Percentiles rank a stretch among this genome's conserved stretches.
Evolutionary conservation across 2,329 filamentous ascomycete genomes (phyloP).

Genomic region (Aspergillus sp.): DNA sequence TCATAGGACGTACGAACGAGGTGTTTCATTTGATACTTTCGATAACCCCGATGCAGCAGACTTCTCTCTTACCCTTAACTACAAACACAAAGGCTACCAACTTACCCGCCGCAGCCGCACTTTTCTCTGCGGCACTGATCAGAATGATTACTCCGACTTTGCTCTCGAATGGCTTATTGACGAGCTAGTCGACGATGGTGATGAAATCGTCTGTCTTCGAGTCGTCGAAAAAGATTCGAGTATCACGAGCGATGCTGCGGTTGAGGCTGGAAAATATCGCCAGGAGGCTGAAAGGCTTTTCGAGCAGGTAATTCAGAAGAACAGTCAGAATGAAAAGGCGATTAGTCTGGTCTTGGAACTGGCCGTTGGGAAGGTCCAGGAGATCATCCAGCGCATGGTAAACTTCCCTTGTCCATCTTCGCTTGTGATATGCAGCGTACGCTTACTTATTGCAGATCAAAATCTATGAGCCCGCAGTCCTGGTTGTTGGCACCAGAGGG

Average conservation of each 20-base stretch:
- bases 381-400: constrained; percentile 88
- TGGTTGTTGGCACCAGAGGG: constrained; percentile 86
- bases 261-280: constrained; percentile 70
- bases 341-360: constrained; percentile 86
- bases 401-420: constrained; percentile 25
- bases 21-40: constrained; percentile 75
- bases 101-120: constrained; percentile 78
- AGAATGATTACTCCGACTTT: constrained; percentile 88
- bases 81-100: constrained; percentile 83
- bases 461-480: constrained; percentile 85
- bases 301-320: constrained; percentile 74
- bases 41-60: constrained; percentile 65
- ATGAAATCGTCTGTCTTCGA: constrained; percentile 86
- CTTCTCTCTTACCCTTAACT: constrained; percentile 78
- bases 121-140: constrained; percentile 87
- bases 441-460: constrained; percentile 62
- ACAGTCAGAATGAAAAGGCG: constrained; percentile 72
- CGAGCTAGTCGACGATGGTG: constrained; percentile 87
- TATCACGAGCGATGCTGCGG: constrained; percentile 59
- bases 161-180: constrained; percentile 90
- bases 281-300: constrained; percentile 74
- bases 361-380: constrained; percentile 83
- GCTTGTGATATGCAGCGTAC: not conserved
- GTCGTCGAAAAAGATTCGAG: constrained; percentile 83
- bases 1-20: constrained; percentile 61